Base-by-base conservation (phyloP, 2,329 filamentous ascomycete genomes). In the Colletotrichum kahawae region DNA sequence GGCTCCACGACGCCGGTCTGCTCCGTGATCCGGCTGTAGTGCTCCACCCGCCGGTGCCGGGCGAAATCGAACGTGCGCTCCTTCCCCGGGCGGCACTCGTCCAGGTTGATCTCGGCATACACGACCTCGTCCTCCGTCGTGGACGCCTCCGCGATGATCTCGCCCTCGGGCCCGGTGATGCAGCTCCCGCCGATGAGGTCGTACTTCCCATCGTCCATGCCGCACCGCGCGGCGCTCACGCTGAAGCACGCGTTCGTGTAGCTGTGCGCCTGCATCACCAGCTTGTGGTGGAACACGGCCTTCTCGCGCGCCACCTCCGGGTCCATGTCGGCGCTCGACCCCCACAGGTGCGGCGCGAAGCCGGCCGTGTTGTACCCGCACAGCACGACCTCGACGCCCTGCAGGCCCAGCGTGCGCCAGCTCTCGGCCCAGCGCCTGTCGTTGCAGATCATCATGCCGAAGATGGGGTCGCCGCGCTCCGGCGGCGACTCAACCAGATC, bases 401-500 rank as follows among this genome's bases (percentile, higher is more conserved):
- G 79, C 13, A 90, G 81, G 1, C 88, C 87, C 77, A 89, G 88
- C 21, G 83, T 83, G 38, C 89, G 81, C 88, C 89, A 91, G 1
- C 85, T 86, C 77, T 90, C 89, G 2, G 87, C 83, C 89, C 89
- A 90, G 9, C 89, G 83, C 6, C 88, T 81, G 79, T 90, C 89
- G 77, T 90, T 91, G 81, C 89, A 90, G 70, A 90, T 89, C 79
- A 90, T 83, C 88, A 90, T 89, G 24, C 82, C 89, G 83, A 90
- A 63, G 59, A 91, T 89, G 4, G 88, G 86, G 78, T 91, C 88
- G 3, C 87, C 86, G 70, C 83, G 84, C 75, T 85, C 87, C 34
- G 81, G 66, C 2, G 81, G 82, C 56, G 80, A 82, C 0, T 79
- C 62, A 1, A 90, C 78, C 10, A 91, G 82, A 1, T 83, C 85